Conservation (phyloP, 148 eudicot species). For the Camellia japonica region DNA sequence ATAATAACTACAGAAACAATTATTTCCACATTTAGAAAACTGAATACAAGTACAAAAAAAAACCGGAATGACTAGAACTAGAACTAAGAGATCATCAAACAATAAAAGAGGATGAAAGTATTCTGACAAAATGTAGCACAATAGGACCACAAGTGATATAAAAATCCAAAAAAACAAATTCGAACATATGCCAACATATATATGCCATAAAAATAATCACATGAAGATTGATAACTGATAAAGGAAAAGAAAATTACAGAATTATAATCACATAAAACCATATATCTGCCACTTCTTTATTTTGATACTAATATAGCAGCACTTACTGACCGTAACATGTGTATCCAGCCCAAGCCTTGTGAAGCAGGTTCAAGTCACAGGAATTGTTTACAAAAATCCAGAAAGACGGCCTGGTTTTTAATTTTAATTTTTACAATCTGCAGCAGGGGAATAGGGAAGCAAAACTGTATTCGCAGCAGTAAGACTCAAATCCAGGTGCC, state of each 20-base stretch:
- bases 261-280: neutral
- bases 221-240: neutral
- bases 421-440: too few relatives aligned
- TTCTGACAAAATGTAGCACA: neutral
- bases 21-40: conserved; percentile 15
- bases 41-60: conserved; percentile 11
- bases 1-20: conserved; percentile 54
- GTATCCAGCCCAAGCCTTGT: neutral
- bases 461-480: too few relatives aligned
- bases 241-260: neutral
- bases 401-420: too few relatives aligned
- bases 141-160: neutral
- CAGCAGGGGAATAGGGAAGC: too few relatives aligned
- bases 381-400: too few relatives aligned
- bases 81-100: neutral
- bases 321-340: neutral
- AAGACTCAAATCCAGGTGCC: too few relatives aligned
- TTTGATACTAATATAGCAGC: neutral
- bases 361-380: too few relatives aligned
- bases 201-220: neutral
- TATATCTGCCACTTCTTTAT: neutral
- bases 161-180: neutral
- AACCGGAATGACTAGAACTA: neutral
- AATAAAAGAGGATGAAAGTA: neutral
- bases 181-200: neutral